These are phyloP conservation scores for Fusarium haematococcum DNA, from an alignment of 2,329 filamentous ascomycete species.

Conservation along the genomic window DNA sequence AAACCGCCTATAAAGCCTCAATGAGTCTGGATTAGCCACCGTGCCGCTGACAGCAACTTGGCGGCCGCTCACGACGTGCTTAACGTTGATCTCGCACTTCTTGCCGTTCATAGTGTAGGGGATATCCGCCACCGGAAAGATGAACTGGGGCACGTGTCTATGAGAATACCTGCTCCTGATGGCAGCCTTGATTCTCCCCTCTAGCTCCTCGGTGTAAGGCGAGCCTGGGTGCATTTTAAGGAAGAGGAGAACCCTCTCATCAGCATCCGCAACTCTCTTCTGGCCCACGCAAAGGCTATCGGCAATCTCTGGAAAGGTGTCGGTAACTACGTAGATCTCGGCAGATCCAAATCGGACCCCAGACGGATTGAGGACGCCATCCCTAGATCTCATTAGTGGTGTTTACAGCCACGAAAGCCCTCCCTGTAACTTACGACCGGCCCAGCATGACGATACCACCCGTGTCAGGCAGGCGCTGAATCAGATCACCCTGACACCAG, in stretches of 20 bases:
- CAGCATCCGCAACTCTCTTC: not conserved
- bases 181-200: not conserved
- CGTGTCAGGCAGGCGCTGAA: not conserved
- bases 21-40: conserved; percentile 5
- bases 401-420: not conserved
- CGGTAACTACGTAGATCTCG: conserved; percentile 13
- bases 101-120: conserved; percentile 24
- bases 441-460: conserved; percentile 7
- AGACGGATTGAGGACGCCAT: conserved; percentile 23
- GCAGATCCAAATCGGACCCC: conserved; percentile 19
- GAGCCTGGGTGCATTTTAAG: not conserved
- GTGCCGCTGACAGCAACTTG: conserved; percentile 9
- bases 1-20: conserved; percentile 9
- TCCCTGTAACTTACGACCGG: conserved; percentile 6
- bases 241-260: not conserved
- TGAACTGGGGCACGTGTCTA: conserved; percentile 12
- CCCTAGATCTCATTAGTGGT: not conserved
- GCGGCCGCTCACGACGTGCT: conserved; percentile 12
- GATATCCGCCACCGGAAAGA: conserved; percentile 21
- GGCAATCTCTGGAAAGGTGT: not conserved
- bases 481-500: conserved; percentile 21
- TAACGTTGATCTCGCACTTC: conserved; percentile 28
- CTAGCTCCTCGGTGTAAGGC: not conserved
- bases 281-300: conserved; percentile 20
- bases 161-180: not conserved